phyloP scores from a whole-genome alignment of 139 green algal genomes.

The Coccomyxa sp. region DNA sequence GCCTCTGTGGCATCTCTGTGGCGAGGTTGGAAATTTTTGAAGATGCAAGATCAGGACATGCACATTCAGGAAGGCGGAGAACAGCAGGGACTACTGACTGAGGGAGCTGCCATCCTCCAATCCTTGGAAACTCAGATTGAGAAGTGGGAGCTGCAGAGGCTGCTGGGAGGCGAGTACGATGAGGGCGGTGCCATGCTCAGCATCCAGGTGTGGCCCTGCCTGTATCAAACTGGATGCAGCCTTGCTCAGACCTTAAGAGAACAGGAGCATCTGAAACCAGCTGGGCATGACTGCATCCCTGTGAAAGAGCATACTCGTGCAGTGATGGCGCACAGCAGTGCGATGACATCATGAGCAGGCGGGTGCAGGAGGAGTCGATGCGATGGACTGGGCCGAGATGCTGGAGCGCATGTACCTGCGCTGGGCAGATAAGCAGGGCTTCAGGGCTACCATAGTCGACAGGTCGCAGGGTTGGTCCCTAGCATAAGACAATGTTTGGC shows the following conservation, averaged over 20 bases:
- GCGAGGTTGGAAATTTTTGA: not conserved
- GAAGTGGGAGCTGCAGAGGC: slow-evolving; percentile 49
- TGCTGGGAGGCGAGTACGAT: slow-evolving; percentile 71
- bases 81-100: slow-evolving; percentile 21
- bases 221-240: not conserved
- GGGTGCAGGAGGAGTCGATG: slow-evolving; percentile 80
- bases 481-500: too few species aligned
- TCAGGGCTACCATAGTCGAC: slow-evolving; percentile 2
- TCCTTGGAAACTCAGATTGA: slow-evolving; percentile 23
- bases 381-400: slow-evolving; percentile 93
- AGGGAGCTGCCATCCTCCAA: slow-evolving; percentile 15
- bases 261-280: not conserved
- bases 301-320: not conserved
- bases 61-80: slow-evolving; percentile 5
- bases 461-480: not conserved
- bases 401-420: slow-evolving; percentile 90
- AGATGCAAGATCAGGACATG: not conserved
- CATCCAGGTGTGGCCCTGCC: slow-evolving; percentile 16
- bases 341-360: slow-evolving; percentile 26
- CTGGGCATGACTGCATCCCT: not conserved
- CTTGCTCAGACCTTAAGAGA: not conserved
- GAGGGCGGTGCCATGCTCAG: slow-evolving; percentile 18
- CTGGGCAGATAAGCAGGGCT: slow-evolving; percentile 67
- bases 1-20: not conserved
- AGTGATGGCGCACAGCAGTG: not conserved